Evolutionary conservation across 345 rosid genomes (phyloP).

Genomic region (Excoecaria cochinchinensis): DNA sequence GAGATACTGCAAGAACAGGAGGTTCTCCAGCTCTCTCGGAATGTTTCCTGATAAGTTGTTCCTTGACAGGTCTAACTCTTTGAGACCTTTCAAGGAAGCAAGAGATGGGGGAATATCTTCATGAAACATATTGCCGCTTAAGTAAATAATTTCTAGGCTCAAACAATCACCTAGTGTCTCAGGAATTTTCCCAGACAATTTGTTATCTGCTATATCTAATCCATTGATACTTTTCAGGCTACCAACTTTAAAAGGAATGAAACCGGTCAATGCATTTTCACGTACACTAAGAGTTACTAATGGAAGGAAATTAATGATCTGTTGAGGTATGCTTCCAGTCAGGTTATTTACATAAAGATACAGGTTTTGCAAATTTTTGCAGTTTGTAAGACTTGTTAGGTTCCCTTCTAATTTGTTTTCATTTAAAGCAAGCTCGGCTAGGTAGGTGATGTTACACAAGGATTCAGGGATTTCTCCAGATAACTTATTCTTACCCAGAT

Average conservation of each 20-base stretch:
- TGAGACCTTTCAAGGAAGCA: not conserved
- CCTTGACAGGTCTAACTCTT: not conserved
- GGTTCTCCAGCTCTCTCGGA: not conserved
- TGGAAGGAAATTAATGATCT: not conserved
- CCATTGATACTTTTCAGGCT: not conserved
- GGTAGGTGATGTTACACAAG: not conserved
- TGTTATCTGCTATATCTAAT: not conserved
- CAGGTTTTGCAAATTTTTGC: not conserved
- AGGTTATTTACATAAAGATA: not conserved
- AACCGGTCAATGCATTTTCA: not conserved
- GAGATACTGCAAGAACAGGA: not conserved
- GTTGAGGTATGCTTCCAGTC: not conserved
- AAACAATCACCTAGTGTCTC: not conserved
- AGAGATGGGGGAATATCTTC: slow-evolving; percentile 13
- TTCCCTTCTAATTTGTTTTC: slow-evolving; percentile 4
- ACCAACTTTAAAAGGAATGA: not conserved
- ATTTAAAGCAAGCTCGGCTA: not conserved
- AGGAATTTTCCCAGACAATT: slow-evolving; percentile 15
- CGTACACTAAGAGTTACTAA: not conserved
- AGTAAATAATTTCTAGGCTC: not conserved
- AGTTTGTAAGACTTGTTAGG: not conserved
- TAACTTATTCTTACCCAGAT: not conserved
- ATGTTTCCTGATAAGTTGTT: slow-evolving; percentile 9
- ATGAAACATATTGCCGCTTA: not conserved
- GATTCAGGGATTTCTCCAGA: slow-evolving; percentile 10